A percentile compares a stretch with the other conserved stretches of the same genome.
These are phyloP conservation scores for Salix brachista DNA, from an alignment of 345 rosid genomes.

Conservation along the genomic window DNA sequence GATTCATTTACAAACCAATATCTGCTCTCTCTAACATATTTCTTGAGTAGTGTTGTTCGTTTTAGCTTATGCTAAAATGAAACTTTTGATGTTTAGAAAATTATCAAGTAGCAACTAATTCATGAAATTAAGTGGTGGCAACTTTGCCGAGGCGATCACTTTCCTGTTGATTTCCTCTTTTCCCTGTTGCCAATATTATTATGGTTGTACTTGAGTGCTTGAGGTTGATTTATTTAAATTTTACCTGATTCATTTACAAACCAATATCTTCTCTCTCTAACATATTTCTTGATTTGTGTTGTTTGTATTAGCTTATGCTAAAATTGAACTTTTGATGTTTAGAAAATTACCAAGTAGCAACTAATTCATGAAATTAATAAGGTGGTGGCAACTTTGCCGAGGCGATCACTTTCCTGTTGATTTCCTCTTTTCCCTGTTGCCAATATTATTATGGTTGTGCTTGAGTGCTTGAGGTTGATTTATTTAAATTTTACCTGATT, in stretches of 20 bases:
- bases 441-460: constrained; percentile 14
- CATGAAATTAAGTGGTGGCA: constrained; percentile 10
- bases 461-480: background rate
- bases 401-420: constrained; percentile 36
- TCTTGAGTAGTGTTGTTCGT: background rate
- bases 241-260: background rate
- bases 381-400: constrained; percentile 43
- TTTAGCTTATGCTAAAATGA: background rate
- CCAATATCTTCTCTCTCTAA: constrained; percentile 1
- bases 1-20: background rate
- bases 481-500: constrained; percentile 1
- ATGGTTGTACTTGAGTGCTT: background rate
- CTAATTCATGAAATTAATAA: background rate
- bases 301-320: background rate
- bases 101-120: background rate
- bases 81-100: background rate
- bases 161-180: constrained; percentile 35
- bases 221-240: background rate
- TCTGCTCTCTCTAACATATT: background rate
- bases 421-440: constrained; percentile 52
- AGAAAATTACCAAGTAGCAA: background rate
- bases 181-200: constrained; percentile 49
- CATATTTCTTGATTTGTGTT: no score
- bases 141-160: constrained; percentile 51
- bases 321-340: background rate